A percentile compares a stretch with the other conserved stretches of the same genome.
Conservation (phyloP, 305 asterid genomes). For the Solanum hybrid region DNA sequence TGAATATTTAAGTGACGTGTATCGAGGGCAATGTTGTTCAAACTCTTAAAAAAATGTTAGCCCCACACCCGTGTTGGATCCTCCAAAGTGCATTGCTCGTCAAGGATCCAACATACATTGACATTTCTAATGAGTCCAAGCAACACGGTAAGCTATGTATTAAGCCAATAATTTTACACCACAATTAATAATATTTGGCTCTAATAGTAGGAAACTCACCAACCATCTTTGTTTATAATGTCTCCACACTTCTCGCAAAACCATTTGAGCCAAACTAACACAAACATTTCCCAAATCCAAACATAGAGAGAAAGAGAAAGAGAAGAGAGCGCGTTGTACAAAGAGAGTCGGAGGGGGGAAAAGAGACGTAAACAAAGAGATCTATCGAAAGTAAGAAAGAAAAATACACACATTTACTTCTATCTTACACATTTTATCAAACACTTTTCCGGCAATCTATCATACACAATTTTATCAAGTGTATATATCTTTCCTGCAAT, state of each 20-base stretch:
- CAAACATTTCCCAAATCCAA: not conserved
- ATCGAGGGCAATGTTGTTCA: rapidly evolving
- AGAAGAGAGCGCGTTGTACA: not conserved
- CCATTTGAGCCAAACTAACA: not conserved
- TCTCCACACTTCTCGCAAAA: not conserved
- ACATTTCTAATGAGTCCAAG: not conserved
- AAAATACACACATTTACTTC: not conserved
- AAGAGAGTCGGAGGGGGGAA: not conserved
- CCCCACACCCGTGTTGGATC: not conserved
- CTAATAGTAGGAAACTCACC: not conserved
- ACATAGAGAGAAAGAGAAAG: not conserved
- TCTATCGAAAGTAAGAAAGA: not conserved
- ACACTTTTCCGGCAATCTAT: not conserved
- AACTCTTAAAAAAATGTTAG: not conserved
- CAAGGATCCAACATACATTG: not conserved
- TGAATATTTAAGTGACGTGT: not conserved
- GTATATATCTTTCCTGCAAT: not conserved
- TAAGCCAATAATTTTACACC: not conserved
- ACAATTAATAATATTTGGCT: not conserved
- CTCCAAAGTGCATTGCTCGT: not conserved
- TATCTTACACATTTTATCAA: not conserved
- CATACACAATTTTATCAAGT: not conserved
- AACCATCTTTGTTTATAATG: not conserved
- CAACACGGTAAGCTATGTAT: not conserved
- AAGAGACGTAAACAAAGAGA: not conserved